phyloP scores from a whole-genome alignment of 2,329 filamentous ascomycete genomes.

The Fusarium virguliforme region DNA sequence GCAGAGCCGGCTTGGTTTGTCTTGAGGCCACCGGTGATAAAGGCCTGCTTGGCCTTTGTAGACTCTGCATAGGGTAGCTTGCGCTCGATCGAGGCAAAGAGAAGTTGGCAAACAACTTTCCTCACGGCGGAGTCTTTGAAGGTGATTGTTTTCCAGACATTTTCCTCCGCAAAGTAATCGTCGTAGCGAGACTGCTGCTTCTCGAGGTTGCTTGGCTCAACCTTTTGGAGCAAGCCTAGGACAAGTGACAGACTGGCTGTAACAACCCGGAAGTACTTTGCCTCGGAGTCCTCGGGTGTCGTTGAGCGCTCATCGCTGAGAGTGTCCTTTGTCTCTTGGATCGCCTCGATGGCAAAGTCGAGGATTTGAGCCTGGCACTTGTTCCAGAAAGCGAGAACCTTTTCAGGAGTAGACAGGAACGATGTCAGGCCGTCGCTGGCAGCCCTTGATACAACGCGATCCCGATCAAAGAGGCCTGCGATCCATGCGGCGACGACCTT shows the following conservation, averaged over 20 bases:
- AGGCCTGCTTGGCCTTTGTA: constrained; percentile 67
- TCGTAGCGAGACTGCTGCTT: constrained; percentile 76
- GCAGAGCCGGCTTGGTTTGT: constrained; percentile 82
- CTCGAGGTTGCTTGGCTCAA: constrained; percentile 68
- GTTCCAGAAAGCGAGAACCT: constrained; percentile 82
- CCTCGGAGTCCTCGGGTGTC: constrained; percentile 85
- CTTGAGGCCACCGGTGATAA: constrained; percentile 82
- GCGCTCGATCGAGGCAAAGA: constrained; percentile 65
- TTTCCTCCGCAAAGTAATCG: constrained; percentile 75
- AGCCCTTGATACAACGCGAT: constrained; percentile 82
- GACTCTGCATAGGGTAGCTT: constrained; percentile 67
- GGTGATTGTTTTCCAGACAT: constrained; percentile 77
- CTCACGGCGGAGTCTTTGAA: constrained; percentile 71
- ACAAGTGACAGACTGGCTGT: constrained; percentile 71
- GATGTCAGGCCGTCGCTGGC: constrained; percentile 82
- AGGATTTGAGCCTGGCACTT: constrained; percentile 86
- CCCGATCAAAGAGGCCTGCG: constrained; percentile 88
- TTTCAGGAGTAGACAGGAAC: constrained; percentile 86
- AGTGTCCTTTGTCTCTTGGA: constrained; percentile 84
- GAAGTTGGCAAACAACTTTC: constrained; percentile 67
- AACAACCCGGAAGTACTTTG: constrained; percentile 86
- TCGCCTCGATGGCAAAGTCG: constrained; percentile 84
- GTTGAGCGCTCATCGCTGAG: constrained; percentile 92
- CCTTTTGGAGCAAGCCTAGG: constrained; percentile 66
- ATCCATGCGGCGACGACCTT: constrained; percentile 91